Percentiles rank a stretch among this genome's conserved stretches.
Conservation (phyloP, 1,139 yeast species). For the Diutina sp. region DNA sequence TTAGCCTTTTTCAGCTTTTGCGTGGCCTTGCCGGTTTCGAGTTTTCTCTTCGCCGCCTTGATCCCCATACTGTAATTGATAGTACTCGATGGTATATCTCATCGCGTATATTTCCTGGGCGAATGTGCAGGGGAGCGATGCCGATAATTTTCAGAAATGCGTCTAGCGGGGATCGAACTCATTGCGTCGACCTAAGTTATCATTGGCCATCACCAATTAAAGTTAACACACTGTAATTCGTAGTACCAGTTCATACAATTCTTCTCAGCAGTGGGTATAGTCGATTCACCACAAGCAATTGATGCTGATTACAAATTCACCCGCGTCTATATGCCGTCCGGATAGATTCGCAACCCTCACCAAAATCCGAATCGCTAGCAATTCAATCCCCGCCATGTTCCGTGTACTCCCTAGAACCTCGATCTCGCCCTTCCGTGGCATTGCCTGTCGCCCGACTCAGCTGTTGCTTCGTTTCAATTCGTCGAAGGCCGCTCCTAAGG, state of each 20-base stretch:
- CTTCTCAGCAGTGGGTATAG: no score
- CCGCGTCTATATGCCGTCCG: not conserved
- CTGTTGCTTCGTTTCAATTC: not conserved
- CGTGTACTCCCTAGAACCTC: not conserved
- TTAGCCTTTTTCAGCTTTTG: not conserved
- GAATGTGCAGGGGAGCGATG: not conserved
- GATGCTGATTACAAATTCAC: not conserved
- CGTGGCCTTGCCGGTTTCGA: not conserved
- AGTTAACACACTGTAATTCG: not conserved
- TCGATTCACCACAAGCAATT: no score
- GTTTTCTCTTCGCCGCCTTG: not conserved
- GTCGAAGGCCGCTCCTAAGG: not conserved
- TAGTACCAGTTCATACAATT: no score
- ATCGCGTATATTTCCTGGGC: not conserved
- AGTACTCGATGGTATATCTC: not conserved
- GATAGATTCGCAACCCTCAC: not conserved
- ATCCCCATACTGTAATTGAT: not conserved
- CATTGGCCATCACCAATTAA: not conserved
- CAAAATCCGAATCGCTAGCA: not conserved
- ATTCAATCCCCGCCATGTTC: not conserved
- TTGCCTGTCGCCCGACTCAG: not conserved
- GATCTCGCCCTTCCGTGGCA: not conserved
- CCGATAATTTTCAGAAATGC: not conserved
- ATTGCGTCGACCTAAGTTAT: no score
- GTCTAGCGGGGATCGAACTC: not conserved